A percentile compares a stretch with the other conserved stretches of the same genome.
These are phyloP conservation scores for Dictyostelium firmibasis DNA, from an alignment of 78 protist genomes.

Conservation along the genomic window DNA sequence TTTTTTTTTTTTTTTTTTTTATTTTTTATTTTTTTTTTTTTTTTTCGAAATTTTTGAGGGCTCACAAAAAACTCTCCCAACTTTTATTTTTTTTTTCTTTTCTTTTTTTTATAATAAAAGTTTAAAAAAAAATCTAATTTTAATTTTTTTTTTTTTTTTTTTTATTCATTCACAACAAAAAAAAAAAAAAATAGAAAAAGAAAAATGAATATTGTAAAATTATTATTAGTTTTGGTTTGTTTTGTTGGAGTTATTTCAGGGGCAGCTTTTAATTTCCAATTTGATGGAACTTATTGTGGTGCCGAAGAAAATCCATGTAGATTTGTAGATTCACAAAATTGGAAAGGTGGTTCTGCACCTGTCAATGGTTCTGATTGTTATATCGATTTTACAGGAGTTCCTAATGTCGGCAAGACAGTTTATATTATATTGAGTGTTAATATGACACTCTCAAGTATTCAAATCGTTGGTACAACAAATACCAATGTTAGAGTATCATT, in stretches of 20 bases:
- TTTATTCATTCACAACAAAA: no score
- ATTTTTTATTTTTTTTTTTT: no score
- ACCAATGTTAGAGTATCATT: background rate
- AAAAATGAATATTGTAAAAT: background rate
- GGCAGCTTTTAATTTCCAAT: background rate
- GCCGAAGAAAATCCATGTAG: background rate
- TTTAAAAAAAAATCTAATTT: no score
- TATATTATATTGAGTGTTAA: background rate
- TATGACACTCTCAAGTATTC: background rate
- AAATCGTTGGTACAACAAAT: background rate
- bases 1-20: no score
- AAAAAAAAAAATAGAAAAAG: background rate
- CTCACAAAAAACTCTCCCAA: background rate
- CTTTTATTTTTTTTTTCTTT: no score
- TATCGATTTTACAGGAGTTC: background rate
- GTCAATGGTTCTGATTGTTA: background rate
- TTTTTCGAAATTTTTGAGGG: background rate
- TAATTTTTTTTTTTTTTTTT: no score
- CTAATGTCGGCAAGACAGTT: background rate
- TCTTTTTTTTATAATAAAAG: no score
- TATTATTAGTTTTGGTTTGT: background rate
- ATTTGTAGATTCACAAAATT: background rate
- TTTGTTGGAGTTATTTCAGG: background rate
- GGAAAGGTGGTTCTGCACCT: background rate
- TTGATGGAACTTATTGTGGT: background rate